Percentiles rank a stretch among this genome's conserved stretches.
phyloP scores from a whole-genome alignment of 1,139 yeast genomes.

The Kodamaea sp. region DNA sequence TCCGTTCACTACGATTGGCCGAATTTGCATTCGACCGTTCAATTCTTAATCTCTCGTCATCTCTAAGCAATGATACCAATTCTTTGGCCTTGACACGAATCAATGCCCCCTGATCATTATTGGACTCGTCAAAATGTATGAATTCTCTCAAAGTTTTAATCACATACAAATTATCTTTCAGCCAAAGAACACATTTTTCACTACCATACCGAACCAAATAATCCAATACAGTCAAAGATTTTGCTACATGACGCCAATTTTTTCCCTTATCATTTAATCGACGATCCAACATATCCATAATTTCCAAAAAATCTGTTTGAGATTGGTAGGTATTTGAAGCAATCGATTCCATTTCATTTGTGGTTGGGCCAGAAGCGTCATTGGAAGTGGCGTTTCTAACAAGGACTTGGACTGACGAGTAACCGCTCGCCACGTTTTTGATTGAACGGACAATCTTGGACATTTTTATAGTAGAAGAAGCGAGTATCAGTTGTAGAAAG shows the following conservation, averaged over 20 bases:
- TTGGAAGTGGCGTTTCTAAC: conserved; percentile 94
- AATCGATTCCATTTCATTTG: conserved; percentile 80
- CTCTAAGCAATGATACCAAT: conserved; percentile 70
- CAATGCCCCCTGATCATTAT: conserved; percentile 85
- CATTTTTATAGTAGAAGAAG: conserved; percentile 45
- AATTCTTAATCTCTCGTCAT: conserved; percentile 75
- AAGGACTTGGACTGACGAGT: conserved; percentile 77
- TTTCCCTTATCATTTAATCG: conserved; percentile 95
- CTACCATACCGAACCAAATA: conserved; percentile 84
- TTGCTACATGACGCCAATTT: conserved; percentile 96
- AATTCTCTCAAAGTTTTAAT: conserved; percentile 91
- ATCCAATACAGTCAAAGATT: conserved; percentile 83
- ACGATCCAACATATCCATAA: conserved; percentile 94
- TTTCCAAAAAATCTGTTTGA: conserved; percentile 76
- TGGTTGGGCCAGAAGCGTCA: conserved; percentile 81
- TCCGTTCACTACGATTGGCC: conserved; percentile 15
- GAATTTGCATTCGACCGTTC: conserved; percentile 55
- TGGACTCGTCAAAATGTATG: conserved; percentile 74
- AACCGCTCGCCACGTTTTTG: conserved; percentile 92
- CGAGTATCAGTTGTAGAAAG: too few relatives aligned
- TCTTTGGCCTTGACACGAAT: conserved; percentile 92
- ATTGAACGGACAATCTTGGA: conserved; percentile 82
- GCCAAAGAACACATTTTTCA: conserved; percentile 92
- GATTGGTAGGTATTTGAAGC: conserved; percentile 70
- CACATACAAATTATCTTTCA: conserved; percentile 83